Conservation (phyloP, 208 protist genomes). For the Plasmodiophora brassicae region DNA sequence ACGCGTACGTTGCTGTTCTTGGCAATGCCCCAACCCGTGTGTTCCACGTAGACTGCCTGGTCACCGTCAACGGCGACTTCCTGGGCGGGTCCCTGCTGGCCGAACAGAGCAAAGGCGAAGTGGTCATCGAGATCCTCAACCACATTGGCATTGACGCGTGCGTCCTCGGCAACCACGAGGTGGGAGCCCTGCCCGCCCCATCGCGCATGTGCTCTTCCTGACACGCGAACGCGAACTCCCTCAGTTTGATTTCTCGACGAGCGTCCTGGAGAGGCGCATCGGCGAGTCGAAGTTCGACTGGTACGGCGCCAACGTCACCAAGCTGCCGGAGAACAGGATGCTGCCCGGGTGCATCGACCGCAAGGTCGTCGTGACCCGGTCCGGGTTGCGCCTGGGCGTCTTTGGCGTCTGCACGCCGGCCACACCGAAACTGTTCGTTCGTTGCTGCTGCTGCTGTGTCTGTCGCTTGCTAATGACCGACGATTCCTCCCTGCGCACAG, state of each 20-base stretch:
- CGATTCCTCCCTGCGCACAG: not conserved
- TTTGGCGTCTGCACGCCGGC: slow-evolving; percentile 8
- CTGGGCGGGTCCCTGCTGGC: not conserved
- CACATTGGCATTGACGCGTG: slow-evolving; percentile 12
- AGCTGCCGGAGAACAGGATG: too few species aligned
- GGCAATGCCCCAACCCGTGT: too few species aligned
- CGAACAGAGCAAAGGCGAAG: slow-evolving; percentile 3
- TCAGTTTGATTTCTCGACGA: slow-evolving; percentile 21
- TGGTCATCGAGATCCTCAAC: slow-evolving; percentile 26
- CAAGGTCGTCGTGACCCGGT: not conserved
- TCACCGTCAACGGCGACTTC: slow-evolving; percentile 18
- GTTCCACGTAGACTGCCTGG: not conserved
- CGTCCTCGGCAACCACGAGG: slow-evolving; percentile 14
- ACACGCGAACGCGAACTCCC: too few species aligned
- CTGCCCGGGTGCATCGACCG: not conserved
- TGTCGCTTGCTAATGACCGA: not conserved
- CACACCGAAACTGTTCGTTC: not conserved
- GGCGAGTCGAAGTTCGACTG: not conserved
- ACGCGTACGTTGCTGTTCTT: too few species aligned
- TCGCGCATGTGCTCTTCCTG: not conserved
- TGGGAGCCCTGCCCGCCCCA: not conserved
- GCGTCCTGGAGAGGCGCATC: not conserved
- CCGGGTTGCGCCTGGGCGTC: not conserved
- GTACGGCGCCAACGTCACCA: not conserved
- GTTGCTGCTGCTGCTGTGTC: not conserved